phyloP scores from a whole-genome alignment of 116 monocot species.

The Papilionanthe hybrid region DNA sequence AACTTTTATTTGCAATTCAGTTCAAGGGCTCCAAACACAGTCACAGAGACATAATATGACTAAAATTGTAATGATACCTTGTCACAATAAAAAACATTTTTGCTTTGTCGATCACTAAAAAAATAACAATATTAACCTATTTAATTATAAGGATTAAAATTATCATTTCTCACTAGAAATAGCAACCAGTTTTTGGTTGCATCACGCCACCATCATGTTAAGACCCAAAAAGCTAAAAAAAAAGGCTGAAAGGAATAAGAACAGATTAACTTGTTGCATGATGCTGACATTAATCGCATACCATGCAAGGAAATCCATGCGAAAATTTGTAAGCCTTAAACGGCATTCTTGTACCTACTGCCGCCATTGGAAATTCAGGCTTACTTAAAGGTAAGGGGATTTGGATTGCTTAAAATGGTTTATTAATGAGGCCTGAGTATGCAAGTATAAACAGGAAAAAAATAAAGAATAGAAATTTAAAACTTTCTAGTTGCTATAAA shows the following conservation, averaged over 20 bases:
- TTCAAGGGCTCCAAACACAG: conserved; percentile 1
- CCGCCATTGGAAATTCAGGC: not conserved
- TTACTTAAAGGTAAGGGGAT: not conserved
- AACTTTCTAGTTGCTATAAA: no score
- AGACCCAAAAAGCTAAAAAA: not conserved
- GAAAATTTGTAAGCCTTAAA: not conserved
- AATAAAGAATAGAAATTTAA: no score
- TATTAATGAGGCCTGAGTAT: not conserved
- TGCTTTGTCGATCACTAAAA: not conserved
- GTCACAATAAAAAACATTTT: not conserved
- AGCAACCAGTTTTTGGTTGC: not conserved
- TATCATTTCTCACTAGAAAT: not conserved
- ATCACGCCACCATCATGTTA: not conserved
- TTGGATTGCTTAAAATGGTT: not conserved
- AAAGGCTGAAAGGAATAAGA: not conserved
- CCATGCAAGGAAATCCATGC: not conserved
- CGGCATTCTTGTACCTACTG: not conserved
- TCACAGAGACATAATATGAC: not conserved
- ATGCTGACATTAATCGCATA: not conserved
- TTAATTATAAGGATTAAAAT: not conserved
- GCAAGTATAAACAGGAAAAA: not conserved
- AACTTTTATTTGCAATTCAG: not conserved
- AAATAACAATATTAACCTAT: not conserved
- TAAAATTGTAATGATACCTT: not conserved
- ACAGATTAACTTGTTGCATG: not conserved